phyloP scores from a whole-genome alignment of 2,329 filamentous ascomycete genomes.

The Septoria petroselini region DNA sequence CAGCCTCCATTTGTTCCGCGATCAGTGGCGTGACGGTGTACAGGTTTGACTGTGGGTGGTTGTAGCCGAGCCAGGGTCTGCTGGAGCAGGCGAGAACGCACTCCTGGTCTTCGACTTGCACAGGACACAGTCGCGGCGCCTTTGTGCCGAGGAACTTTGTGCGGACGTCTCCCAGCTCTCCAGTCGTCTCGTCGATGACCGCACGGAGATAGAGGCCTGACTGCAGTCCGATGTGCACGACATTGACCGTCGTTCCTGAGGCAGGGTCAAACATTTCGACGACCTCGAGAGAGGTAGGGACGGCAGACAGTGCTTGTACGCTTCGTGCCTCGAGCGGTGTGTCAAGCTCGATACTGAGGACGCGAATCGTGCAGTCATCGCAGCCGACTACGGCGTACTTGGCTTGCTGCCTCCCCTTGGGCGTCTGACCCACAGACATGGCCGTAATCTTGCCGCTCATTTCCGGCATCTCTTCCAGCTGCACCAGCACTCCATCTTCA shows the following conservation, averaged over 20 bases:
- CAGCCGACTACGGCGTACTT: slow-evolving; percentile 94
- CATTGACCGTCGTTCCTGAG: slow-evolving; percentile 81
- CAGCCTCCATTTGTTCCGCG: slow-evolving; percentile 75
- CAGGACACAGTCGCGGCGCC: slow-evolving; percentile 82
- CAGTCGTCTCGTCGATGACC: slow-evolving; percentile 90
- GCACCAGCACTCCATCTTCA: slow-evolving; percentile 79
- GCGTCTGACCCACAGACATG: slow-evolving; percentile 88
- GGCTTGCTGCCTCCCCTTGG: slow-evolving; percentile 82
- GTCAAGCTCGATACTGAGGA: slow-evolving; percentile 55
- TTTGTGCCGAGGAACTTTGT: slow-evolving; percentile 93
- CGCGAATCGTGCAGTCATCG: slow-evolving; percentile 92
- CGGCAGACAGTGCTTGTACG: slow-evolving; percentile 86
- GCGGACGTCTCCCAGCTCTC: slow-evolving; percentile 89
- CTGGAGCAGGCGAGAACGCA: slow-evolving; percentile 78
- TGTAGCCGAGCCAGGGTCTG: slow-evolving; percentile 93
- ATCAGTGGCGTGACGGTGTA: slow-evolving; percentile 88
- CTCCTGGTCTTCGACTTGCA: slow-evolving; percentile 83
- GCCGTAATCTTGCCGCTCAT: slow-evolving; percentile 95
- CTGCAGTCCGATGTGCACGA: slow-evolving; percentile 91
- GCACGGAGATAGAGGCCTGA: slow-evolving; percentile 96
- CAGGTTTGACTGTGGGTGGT: slow-evolving; percentile 77
- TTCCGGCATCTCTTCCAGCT: slow-evolving; percentile 74
- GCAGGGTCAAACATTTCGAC: slow-evolving; percentile 95
- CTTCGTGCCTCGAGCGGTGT: slow-evolving; percentile 90
- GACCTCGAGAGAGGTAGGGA: slow-evolving; percentile 82